Evolutionary conservation across 192 early-diverging fungal species (phyloP).

Genomic region (Dispira simplex): DNA sequence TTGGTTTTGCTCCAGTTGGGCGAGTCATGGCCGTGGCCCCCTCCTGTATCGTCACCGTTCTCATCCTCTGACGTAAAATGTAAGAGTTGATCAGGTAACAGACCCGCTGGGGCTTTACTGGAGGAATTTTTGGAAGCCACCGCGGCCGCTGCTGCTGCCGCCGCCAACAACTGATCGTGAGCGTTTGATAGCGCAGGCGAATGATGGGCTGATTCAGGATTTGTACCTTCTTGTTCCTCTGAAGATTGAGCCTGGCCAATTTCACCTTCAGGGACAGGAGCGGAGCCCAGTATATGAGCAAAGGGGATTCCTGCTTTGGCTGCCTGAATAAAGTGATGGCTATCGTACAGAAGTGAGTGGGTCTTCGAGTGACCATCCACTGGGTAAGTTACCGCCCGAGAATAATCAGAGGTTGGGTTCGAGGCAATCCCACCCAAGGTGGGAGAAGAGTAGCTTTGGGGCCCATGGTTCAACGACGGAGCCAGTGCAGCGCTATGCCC

Average conservation of each 20-base stretch:
- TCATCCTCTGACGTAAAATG: conserved; percentile 29
- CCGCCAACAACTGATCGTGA: background rate
- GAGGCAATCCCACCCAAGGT: no score
- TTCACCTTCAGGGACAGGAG: conserved; percentile 1
- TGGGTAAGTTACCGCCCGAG: background rate
- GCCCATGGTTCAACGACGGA: no score
- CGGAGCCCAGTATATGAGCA: conserved; percentile 1
- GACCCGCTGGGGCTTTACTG: conserved; percentile 13
- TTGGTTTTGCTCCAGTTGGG: conserved; percentile 83
- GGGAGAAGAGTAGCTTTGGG: no score
- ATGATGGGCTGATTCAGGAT: background rate
- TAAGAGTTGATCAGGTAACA: conserved; percentile 13
- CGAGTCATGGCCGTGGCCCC: conserved; percentile 65
- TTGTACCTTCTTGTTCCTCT: background rate
- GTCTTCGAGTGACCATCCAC: background rate
- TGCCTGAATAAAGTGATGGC: conserved; percentile 12
- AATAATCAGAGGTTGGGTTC: no score
- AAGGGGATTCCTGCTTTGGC: conserved; percentile 11
- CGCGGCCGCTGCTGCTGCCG: background rate
- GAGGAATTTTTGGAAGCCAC: background rate
- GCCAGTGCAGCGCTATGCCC: no score
- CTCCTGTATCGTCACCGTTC: conserved; percentile 44
- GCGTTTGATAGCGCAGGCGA: background rate
- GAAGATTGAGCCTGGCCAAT: no score
- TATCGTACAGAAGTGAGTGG: conserved; percentile 12